These are phyloP conservation scores for Cladosporium phlei DNA, from an alignment of 2,329 filamentous ascomycete genomes.

Conservation along the genomic window DNA sequence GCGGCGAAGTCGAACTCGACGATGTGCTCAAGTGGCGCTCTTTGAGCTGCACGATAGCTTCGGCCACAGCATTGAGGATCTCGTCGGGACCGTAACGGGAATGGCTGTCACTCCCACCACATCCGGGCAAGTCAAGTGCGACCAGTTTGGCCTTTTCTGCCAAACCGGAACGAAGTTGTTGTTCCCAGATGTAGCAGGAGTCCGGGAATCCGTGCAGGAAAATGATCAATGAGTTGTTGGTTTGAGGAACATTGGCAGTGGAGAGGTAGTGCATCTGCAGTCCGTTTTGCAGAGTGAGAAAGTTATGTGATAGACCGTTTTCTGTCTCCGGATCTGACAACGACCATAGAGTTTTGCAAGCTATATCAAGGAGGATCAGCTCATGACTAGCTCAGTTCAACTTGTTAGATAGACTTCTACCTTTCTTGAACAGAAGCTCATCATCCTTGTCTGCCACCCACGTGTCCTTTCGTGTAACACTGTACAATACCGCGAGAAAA, in stretches of 20 bases:
- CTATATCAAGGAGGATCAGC: slow-evolving; percentile 28
- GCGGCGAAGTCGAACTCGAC: not conserved
- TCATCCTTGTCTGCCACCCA: not conserved
- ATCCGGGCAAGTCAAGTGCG: slow-evolving; percentile 55
- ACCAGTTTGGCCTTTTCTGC: slow-evolving; percentile 43
- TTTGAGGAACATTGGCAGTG: slow-evolving; percentile 14
- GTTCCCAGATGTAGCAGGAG: slow-evolving; percentile 52
- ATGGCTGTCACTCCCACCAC: slow-evolving; percentile 53
- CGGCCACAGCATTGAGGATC: slow-evolving; percentile 50
- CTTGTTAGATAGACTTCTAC: not conserved
- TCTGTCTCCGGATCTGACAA: slow-evolving; percentile 44
- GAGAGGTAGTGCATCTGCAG: slow-evolving; percentile 52
- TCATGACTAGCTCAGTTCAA: not conserved
- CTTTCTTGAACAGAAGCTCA: not conserved
- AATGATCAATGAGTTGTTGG: slow-evolving; percentile 40
- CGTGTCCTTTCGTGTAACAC: slow-evolving; percentile 1
- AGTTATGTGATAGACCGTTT: slow-evolving; percentile 46
- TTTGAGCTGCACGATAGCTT: slow-evolving; percentile 50
- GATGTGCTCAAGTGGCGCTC: slow-evolving; percentile 35
- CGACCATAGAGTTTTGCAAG: slow-evolving; percentile 51
- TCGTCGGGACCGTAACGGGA: slow-evolving; percentile 46
- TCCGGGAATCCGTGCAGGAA: slow-evolving; percentile 59
- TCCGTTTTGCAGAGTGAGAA: slow-evolving; percentile 46
- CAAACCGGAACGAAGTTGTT: slow-evolving; percentile 41
- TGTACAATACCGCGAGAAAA: not conserved